These are phyloP conservation scores for Hymenoscyphus fructigenus DNA, from an alignment of 2,329 filamentous ascomycete genomes.

Conservation along the genomic window DNA sequence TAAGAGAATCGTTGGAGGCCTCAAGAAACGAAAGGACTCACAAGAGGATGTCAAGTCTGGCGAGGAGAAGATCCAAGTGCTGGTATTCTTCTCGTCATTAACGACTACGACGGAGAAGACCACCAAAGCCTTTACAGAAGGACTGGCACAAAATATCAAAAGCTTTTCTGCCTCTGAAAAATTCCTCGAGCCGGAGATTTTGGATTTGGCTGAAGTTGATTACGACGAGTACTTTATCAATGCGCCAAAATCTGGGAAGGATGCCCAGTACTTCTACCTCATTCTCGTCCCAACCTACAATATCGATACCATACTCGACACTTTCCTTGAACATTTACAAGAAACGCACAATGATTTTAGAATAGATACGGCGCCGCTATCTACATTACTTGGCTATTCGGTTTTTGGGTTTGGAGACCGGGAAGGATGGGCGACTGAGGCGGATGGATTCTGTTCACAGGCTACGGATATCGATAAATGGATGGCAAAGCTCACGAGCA, in stretches of 20 bases:
- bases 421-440: slow-evolving; percentile 88
- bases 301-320: slow-evolving; percentile 88
- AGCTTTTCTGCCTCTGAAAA: slow-evolving; percentile 34
- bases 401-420: slow-evolving; percentile 93
- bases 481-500: slow-evolving; percentile 91
- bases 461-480: slow-evolving; percentile 88
- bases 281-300: slow-evolving; percentile 90
- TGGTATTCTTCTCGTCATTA: slow-evolving; percentile 88
- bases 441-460: slow-evolving; percentile 90
- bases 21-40: slow-evolving; percentile 31
- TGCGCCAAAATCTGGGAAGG: slow-evolving; percentile 59
- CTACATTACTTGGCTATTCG: slow-evolving; percentile 76
- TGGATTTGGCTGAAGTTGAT: slow-evolving; percentile 83
- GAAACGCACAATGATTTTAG: slow-evolving; percentile 97
- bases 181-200: slow-evolving; percentile 60
- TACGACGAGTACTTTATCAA: slow-evolving; percentile 90
- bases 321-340: slow-evolving; percentile 79
- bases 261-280: slow-evolving; percentile 71
- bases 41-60: slow-evolving; percentile 33
- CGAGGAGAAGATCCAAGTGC: slow-evolving; percentile 59
- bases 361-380: slow-evolving; percentile 84
- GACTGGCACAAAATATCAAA: slow-evolving; percentile 47
- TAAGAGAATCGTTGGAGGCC: slow-evolving; percentile 38
- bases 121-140: slow-evolving; percentile 61
- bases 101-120: slow-evolving; percentile 79